Evolutionary conservation across 305 asterid genomes (phyloP).

Genomic region (Fraxinus greggii): DNA sequence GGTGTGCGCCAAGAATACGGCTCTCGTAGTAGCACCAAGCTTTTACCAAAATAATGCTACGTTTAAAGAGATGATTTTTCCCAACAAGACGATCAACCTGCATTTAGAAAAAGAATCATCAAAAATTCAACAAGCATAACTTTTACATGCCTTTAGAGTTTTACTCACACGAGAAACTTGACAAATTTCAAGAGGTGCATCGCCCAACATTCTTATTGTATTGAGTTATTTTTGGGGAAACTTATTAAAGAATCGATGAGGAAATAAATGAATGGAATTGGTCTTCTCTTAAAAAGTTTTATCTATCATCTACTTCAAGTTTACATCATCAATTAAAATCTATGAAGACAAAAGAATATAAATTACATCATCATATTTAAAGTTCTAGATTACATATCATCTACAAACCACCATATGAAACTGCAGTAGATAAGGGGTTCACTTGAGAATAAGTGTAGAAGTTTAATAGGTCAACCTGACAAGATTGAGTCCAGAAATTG

Average conservation of each 20-base stretch:
- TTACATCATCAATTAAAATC: neutral
- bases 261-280: neutral
- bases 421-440: neutral
- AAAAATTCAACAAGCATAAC: neutral
- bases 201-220: neutral
- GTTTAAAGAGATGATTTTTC: conserved; percentile 73
- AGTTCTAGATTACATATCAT: neutral
- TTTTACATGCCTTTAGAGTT: neutral
- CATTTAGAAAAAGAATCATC: conserved; percentile 14
- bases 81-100: conserved; percentile 85
- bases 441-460: neutral
- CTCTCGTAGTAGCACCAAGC: conserved; percentile 93
- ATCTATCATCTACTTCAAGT: neutral
- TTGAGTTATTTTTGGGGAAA: neutral
- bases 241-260: neutral
- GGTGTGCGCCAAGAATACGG: conserved; percentile 84
- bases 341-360: neutral
- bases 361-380: neutral
- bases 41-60: conserved; percentile 76
- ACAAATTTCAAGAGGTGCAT: conserved; percentile 7
- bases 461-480: neutral
- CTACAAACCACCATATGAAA: neutral
- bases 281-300: conserved; percentile 1
- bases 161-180: conserved; percentile 2
- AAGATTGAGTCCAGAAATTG: neutral